Percentiles rank a stretch among this genome's conserved stretches.
phyloP scores from a whole-genome alignment of 441 rosid genomes.

The Pelargonium australe region DNA sequence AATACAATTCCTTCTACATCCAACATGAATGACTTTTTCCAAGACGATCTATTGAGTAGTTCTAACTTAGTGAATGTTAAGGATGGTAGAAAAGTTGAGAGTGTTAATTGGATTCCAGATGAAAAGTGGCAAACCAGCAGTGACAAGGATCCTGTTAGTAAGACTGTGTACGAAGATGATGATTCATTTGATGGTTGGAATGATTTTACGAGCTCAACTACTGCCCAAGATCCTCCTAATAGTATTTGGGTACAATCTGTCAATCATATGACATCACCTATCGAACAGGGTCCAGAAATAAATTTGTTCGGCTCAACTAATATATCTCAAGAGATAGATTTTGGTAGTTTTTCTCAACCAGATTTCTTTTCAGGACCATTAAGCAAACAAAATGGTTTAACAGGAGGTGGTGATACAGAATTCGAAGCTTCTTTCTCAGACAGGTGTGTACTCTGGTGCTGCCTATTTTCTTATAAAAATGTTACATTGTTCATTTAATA shows the following conservation, averaged over 20 bases:
- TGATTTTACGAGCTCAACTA: conserved; percentile 48
- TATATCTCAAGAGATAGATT: conserved; percentile 29
- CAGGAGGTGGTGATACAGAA: conserved; percentile 21
- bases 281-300: conserved; percentile 29
- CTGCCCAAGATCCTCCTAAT: conserved; percentile 28
- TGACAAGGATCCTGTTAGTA: conserved; percentile 25
- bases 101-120: conserved; percentile 1
- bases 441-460: conserved; percentile 33
- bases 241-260: conserved; percentile 26
- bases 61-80: not conserved
- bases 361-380: conserved; percentile 36
- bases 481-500: not conserved
- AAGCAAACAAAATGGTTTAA: conserved; percentile 28
- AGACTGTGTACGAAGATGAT: conserved; percentile 33
- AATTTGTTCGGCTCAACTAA: conserved; percentile 29
- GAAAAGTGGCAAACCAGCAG: conserved; percentile 22
- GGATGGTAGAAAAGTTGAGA: not conserved
- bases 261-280: conserved; percentile 24
- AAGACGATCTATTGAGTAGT: not conserved
- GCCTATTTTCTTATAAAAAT: not conserved
- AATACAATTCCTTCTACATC: conserved; percentile 1
- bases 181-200: conserved; percentile 59
- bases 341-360: conserved; percentile 30
- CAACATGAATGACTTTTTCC: not conserved
- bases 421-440: conserved; percentile 36